Base-by-base conservation (phyloP, 768 basidiomycete species). In the Sutorius australiensis region DNA sequence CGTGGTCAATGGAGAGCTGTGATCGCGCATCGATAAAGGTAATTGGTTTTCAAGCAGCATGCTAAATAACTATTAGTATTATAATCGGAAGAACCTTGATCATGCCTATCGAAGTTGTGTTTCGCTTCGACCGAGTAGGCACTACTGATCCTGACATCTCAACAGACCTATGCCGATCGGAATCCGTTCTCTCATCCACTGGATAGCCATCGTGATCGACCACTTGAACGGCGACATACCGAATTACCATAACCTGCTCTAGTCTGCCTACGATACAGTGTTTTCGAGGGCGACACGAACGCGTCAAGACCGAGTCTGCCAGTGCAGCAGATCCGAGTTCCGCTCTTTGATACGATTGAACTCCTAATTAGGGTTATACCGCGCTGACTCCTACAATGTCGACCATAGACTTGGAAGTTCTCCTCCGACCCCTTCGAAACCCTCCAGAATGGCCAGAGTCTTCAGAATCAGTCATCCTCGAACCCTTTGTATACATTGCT, bases 401-500 rank as follows among this genome's bases (percentile, higher is more conserved):
- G 31, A 41, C 57, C 16, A 24, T 47, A 12, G 28, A 50, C 24
- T 45, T 68, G 36, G 57, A 58, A 24, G 17, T 34, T 13, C 46
- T 65, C 37, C 63, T 67, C 17, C 52, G 32, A 0, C 59, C 67
- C 16, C 61, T 63, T 30, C 53, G 42, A 45, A 51, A 40, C 14
- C 56, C 61, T 14, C 59, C 61, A 1, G 51, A 59, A 45, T 68
- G 68, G 67, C 39, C 69, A 78, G 80, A 74, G 65, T 46, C 71
- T 0, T 67, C 50, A 9, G 68, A 69, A 43, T 53, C 57, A 0
- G 42, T 60, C 55, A 56, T 98, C 6, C 77, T 95, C 7, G 95
- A 98, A 67, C 95, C 95, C 0, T 98, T 83, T 67, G 80, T 80
- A 0, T 97, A 95, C 69, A 81, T 91, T 40, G 81, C 82, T 8